Conservation (phyloP, 2,329 filamentous ascomycete genomes). For the Colletotrichum incanum region DNA sequence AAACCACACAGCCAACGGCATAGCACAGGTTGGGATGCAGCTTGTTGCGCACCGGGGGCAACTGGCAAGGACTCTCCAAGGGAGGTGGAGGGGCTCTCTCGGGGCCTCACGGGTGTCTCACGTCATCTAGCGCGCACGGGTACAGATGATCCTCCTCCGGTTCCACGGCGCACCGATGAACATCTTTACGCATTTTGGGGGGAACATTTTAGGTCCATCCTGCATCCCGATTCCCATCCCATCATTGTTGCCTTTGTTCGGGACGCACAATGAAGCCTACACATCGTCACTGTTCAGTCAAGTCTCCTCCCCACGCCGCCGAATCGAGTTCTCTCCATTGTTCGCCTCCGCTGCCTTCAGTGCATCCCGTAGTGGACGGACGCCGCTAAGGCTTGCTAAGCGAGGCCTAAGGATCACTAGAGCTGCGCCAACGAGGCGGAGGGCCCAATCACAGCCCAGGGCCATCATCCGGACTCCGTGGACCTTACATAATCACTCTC, state of each 20-base stretch:
- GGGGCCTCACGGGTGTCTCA: conserved; percentile 26
- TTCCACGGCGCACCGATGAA: neutral
- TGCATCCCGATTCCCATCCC: neutral
- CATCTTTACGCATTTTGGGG: neutral
- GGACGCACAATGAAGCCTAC: conserved; percentile 11
- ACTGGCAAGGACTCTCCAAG: neutral
- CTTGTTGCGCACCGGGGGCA: neutral
- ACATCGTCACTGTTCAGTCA: neutral
- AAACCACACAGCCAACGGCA: conserved; percentile 6
- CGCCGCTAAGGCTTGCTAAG: conserved; percentile 12
- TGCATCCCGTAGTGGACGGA: neutral
- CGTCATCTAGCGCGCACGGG: conserved; percentile 38
- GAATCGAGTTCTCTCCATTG: no score
- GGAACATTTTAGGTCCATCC: neutral
- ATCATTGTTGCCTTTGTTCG: neutral
- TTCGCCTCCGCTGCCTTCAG: neutral
- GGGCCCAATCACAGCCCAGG: neutral
- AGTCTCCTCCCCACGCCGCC: neutral
- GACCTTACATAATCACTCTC: neutral
- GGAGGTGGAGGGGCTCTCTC: neutral
- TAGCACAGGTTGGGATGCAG: conserved; percentile 5
- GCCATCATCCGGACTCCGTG: conserved; percentile 2
- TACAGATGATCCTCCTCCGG: conserved; percentile 27
- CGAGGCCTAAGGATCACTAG: conserved; percentile 21
- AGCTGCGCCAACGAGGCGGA: neutral